Percentiles rank a stretch among this genome's conserved stretches.
These are phyloP conservation scores for Dissophora globulifera DNA, from an alignment of 192 early-diverging fungal genomes.

Conservation along the genomic window DNA sequence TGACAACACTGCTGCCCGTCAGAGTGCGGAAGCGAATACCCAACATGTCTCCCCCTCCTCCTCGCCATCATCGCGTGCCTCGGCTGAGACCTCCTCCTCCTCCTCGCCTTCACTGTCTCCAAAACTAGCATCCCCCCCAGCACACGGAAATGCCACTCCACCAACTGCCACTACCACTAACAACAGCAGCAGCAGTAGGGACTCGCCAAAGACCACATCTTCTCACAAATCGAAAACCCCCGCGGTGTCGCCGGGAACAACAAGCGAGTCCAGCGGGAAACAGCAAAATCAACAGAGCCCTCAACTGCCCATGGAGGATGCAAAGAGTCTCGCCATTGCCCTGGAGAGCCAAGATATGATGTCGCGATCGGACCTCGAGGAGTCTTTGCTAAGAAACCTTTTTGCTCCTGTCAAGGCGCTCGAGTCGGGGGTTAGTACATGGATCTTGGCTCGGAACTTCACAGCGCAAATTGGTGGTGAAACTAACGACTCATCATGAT, in stretches of 20 bases:
- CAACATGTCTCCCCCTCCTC: neutral
- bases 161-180: too few species aligned
- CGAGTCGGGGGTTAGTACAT: constrained; percentile 23
- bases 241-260: too few species aligned
- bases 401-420: constrained; percentile 25
- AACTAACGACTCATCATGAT: too few species aligned
- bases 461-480: too few species aligned
- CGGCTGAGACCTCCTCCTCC: neutral
- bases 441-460: too few species aligned
- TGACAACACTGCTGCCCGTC: neutral
- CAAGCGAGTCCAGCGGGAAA: too few species aligned
- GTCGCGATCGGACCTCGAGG: constrained; percentile 44
- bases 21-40: neutral
- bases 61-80: neutral
- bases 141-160: neutral
- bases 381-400: constrained; percentile 27
- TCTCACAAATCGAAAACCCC: too few species aligned
- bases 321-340: constrained; percentile 34
- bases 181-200: too few species aligned
- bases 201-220: too few species aligned
- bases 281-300: neutral
- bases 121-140: neutral
- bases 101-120: neutral
- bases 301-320: constrained; percentile 18
- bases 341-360: constrained; percentile 32